Base-by-base conservation (phyloP, 1,139 yeast species). In the Geotrichum cucujoidarum region DNA sequence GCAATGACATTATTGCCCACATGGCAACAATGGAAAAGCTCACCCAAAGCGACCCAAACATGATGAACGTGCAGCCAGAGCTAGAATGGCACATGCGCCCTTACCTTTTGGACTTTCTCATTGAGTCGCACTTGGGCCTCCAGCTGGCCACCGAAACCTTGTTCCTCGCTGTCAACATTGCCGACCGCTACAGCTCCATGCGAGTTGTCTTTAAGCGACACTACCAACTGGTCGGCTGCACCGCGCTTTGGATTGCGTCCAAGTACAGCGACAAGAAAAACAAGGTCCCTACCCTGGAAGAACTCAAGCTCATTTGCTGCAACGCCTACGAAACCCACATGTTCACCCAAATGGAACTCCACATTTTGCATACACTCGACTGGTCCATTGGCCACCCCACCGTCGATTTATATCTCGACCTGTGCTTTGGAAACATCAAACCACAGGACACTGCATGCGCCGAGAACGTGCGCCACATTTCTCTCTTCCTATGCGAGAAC, bases 331-430 rank as follows among this genome's bases (percentile, higher is more conserved):
- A 88, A 56, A 83, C 81, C 56, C 83, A 83, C 53, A 88, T 90
- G 95, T 89, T 92, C 68, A 75, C 83, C 39, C 97, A 90, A 66
- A 92, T 92, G 97, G 97, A 92, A 68, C 78, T 80, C 67, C 97
- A 92, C 65, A 83, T 92, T 37, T 71, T 92, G 48, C 71, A 80
- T 48, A 89, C 97, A 1, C 71, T 92, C 49, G 86, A 86, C 48
- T 92, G 98, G 98, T 72, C 76, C 11, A 65, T 87, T 45, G 78
- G 81, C 38, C 81, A 77, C 48, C 83, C 86, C 4, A 71, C 74
- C 16, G 54, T 63, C 31, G 68, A 63, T 42, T 55, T 63, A 49
- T 60, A 61, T 55, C 56, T 66, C 46, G 71, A 68, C 51, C 52
- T 58, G 54, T 52, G 48, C 54, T 32, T 57, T 48, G 48, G 58